Evolutionary conservation across 2,329 filamentous ascomycete genomes (phyloP).

Genomic region (Aspergillaceae sp.): DNA sequence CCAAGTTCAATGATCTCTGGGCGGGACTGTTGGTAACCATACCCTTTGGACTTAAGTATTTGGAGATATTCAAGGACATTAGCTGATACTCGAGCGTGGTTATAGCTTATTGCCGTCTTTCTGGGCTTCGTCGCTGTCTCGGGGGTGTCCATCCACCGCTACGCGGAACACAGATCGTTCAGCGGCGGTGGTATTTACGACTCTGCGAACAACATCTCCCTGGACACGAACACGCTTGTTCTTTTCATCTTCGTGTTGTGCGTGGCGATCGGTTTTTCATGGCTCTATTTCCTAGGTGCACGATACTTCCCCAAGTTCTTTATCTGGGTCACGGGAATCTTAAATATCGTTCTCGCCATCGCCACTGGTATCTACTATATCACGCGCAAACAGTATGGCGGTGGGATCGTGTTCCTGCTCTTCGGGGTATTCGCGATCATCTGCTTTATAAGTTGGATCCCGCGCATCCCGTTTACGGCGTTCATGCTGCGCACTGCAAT

Average conservation of each 20-base stretch:
- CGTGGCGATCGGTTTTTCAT: constrained; percentile 66
- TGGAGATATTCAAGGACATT: too few relatives aligned
- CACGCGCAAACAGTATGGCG: constrained; percentile 64
- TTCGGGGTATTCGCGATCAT: constrained; percentile 73
- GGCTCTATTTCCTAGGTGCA: constrained; percentile 65
- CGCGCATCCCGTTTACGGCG: constrained; percentile 80
- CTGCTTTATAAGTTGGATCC: constrained; percentile 83
- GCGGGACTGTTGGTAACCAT: constrained; percentile 62
- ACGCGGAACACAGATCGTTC: constrained; percentile 53
- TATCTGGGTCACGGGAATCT: constrained; percentile 84
- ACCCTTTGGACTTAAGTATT: too few relatives aligned
- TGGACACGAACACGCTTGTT: constrained; percentile 77
- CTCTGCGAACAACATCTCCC: constrained; percentile 54
- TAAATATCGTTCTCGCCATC: constrained; percentile 78
- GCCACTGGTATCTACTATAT: constrained; percentile 84
- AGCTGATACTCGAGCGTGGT: constrained; percentile 1
- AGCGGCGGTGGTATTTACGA: constrained; percentile 68
- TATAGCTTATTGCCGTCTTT: constrained; percentile 60
- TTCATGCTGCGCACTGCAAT: constrained; percentile 82
- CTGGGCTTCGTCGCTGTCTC: constrained; percentile 69
- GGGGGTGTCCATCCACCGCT: constrained; percentile 66
- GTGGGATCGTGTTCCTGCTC: constrained; percentile 77
- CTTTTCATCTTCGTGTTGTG: constrained; percentile 72
- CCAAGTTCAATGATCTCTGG: constrained; percentile 90
- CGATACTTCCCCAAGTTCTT: constrained; percentile 78